A percentile compares a stretch with the other conserved stretches of the same genome.
These are phyloP conservation scores for Oryza nivara DNA, from an alignment of 176 grass and related monocot genomes.

Conservation along the genomic window DNA sequence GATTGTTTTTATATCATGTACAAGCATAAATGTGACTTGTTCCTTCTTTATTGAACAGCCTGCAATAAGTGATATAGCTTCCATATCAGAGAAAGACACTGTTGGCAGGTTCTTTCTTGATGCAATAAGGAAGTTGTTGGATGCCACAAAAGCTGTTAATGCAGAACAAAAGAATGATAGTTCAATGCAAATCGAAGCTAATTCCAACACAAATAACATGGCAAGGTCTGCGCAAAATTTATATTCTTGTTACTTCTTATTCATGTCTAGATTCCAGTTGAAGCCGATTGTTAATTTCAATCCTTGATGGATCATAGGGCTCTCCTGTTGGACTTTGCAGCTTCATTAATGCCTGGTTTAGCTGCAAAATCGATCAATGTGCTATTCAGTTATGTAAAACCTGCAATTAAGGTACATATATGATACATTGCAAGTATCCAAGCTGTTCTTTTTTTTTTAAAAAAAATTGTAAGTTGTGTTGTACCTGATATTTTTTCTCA, in stretches of 20 bases:
- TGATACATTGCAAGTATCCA: conserved; percentile 32
- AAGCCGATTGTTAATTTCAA: conserved; percentile 6
- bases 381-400: conserved; percentile 84
- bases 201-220: conserved; percentile 46
- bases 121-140: conserved; percentile 68
- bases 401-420: conserved; percentile 76
- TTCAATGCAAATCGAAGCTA: conserved; percentile 67
- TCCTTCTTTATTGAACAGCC: conserved; percentile 51
- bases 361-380: conserved; percentile 66
- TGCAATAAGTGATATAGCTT: conserved; percentile 78
- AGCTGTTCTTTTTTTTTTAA: not conserved
- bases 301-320: conserved; percentile 61
- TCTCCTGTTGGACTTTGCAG: conserved; percentile 77
- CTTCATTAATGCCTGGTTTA: conserved; percentile 86
- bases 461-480: conserved; percentile 13
- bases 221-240: conserved; percentile 55
- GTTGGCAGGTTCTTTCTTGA: conserved; percentile 71
- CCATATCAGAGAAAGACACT: conserved; percentile 75
- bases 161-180: conserved; percentile 52
- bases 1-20: conserved; percentile 28
- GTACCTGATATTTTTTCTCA: conserved; percentile 12
- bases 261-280: not conserved
- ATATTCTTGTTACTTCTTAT: conserved; percentile 41
- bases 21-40: conserved; percentile 21
- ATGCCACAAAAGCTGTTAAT: conserved; percentile 75